These are phyloP conservation scores for Curvularia hawaiiensis DNA, from an alignment of 2,329 filamentous ascomycete species.

Conservation along the genomic window DNA sequence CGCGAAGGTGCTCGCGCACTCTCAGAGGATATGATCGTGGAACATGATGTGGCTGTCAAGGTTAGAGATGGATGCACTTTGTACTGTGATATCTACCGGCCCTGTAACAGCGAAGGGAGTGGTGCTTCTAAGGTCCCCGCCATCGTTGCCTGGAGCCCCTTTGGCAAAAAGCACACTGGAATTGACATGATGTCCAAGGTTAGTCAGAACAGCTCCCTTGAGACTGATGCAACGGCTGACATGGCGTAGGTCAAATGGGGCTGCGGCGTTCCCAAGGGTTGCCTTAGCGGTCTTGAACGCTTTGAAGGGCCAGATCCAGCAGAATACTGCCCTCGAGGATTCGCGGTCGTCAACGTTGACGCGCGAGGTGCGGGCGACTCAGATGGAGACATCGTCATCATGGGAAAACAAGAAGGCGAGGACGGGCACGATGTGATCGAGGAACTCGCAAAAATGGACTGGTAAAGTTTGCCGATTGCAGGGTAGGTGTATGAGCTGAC, in stretches of 20 bases:
- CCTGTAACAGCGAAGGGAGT: constrained; percentile 21
- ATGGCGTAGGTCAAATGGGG: constrained; percentile 5
- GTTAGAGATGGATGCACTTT: constrained; percentile 15
- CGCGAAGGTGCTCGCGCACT: constrained; percentile 8
- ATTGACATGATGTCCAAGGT: constrained; percentile 15
- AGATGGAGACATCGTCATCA: constrained; percentile 34
- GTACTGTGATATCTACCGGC: constrained; percentile 19
- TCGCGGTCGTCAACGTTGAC: constrained; percentile 41
- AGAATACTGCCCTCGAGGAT: constrained; percentile 38
- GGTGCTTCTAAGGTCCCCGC: constrained; percentile 45
- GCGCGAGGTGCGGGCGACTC: constrained; percentile 34
- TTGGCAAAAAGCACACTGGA: constrained; percentile 45
- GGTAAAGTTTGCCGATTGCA: constrained; percentile 39
- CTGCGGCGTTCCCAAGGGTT: constrained; percentile 10
- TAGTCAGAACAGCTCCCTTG: background rate
- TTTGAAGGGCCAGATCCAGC: constrained; percentile 52
- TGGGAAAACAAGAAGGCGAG: constrained; percentile 37
- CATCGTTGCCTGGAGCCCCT: constrained; percentile 51
- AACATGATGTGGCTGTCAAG: constrained; percentile 17
- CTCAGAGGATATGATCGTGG: constrained; percentile 11
- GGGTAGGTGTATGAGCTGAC: background rate
- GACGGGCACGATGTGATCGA: constrained; percentile 55
- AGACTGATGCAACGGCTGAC: background rate
- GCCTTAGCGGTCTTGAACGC: constrained; percentile 39
- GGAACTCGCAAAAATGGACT: constrained; percentile 46